Evolutionary conservation across 73 alveolate genomes (phyloP), one percentile per base, ranked within the genome.

Genomic region (Blepharisma japonicum): DNA sequence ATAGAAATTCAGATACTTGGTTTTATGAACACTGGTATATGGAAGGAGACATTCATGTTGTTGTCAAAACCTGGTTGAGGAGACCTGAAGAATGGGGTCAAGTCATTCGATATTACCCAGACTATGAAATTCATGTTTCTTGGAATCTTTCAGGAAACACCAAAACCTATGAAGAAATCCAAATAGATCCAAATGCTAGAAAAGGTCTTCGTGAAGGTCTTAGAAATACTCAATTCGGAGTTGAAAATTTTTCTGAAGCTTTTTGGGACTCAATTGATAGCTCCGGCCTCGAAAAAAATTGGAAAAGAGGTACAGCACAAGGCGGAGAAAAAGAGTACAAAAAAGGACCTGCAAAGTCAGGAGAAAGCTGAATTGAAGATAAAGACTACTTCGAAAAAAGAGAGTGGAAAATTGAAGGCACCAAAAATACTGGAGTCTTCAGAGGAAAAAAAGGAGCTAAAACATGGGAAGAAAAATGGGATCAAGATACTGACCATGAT

Each of bases 271-370:
- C 74, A 25, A 2, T 39, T 14, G 47, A n/a, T 2, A 39, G 74
- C 74, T 61, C 23, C 5, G 46, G 46, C 47, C 14, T 8, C 2
- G 74, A 61, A 25, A 61, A 61, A 61, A 18, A 14, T 9, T 61
- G 74, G 74, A 61, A n/a, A 14, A 14, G 47, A 14, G 74, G 74
- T 39, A 61, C 74, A 18, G 74, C 74, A 8, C 14, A 61, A 61
- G 74, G 74, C 23, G 74, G 23, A 25, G 74, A 61, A 61, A 61
- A 61, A 14, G 74, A 61, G 46, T 14, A 14, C 47, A 61, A 61
- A 25, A 25, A 14, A 8, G 74, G 74, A 61, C 47, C 14, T 25
- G 11, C 39, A n/a, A 14, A 9, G 18, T 18, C 50, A 25, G 74
- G 74, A n/a, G 47, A 61, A 9, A 25, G 49, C 74, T 61, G 74